Percentiles rank a stretch among this genome's conserved stretches.
Conservation (phyloP, 371 early-diverging fungal genomes). For the Mucor indicus region DNA sequence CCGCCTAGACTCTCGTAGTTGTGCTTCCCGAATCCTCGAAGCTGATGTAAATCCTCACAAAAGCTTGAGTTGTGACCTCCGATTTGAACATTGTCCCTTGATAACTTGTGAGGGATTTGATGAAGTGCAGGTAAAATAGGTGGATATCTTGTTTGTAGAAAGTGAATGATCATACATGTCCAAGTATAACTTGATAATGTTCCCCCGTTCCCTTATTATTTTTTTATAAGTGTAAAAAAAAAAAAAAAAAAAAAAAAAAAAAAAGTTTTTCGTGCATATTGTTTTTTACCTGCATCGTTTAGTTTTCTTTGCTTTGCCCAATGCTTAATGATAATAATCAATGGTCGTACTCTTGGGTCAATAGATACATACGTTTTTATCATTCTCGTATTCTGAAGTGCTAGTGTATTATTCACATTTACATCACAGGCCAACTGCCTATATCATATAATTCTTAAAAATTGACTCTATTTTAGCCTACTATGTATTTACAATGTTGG, state of each 20-base stretch:
- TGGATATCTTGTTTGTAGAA: slow-evolving; percentile 85
- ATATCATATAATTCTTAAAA: not conserved
- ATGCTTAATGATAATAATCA: slow-evolving; percentile 76
- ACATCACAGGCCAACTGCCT: slow-evolving; percentile 75
- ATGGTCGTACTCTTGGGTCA: slow-evolving; percentile 76
- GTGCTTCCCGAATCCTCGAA: slow-evolving; percentile 63
- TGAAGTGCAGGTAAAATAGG: slow-evolving; percentile 88
- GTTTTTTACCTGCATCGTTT: slow-evolving; percentile 62
- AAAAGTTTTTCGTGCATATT: too few species aligned
- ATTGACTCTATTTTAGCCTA: not conserved
- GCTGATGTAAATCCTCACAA: slow-evolving; percentile 59
- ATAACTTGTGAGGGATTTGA: slow-evolving; percentile 30
- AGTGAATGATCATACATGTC: slow-evolving; percentile 88
- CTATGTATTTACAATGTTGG: slow-evolving; percentile 51
- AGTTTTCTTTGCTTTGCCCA: slow-evolving; percentile 77
- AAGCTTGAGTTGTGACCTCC: slow-evolving; percentile 47
- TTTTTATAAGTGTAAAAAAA: not conserved
- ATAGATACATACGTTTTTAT: slow-evolving; percentile 73
- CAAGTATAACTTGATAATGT: slow-evolving; percentile 92
- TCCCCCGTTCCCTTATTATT: slow-evolving; percentile 74
- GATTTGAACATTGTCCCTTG: slow-evolving; percentile 13
- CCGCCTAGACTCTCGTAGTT: slow-evolving; percentile 78
- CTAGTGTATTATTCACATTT: slow-evolving; percentile 79
- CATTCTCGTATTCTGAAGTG: slow-evolving; percentile 75
- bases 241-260: not conserved